These are phyloP conservation scores for Cryphonectria japonica DNA, from an alignment of 2,329 filamentous ascomycete species.

Conservation along the genomic window DNA sequence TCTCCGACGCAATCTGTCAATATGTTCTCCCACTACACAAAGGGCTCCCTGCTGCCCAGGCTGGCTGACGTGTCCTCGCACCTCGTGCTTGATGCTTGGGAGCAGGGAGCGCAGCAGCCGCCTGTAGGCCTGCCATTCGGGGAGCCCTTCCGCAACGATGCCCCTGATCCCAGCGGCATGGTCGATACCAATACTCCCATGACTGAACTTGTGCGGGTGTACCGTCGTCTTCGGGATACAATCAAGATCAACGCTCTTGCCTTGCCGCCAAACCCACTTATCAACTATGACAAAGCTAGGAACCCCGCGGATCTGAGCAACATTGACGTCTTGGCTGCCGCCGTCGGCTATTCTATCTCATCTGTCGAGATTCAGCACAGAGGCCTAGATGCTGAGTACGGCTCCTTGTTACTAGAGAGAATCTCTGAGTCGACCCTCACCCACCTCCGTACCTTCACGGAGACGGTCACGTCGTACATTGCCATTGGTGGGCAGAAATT, in stretches of 20 bases:
- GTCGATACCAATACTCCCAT: conserved; percentile 44
- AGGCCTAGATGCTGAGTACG: conserved; percentile 74
- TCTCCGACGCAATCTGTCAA: conserved; percentile 33
- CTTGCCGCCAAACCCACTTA: conserved; percentile 41
- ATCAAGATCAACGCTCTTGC: conserved; percentile 58
- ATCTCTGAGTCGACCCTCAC: conserved; percentile 83
- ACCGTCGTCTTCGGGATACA: conserved; percentile 63
- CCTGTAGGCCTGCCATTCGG: conserved; percentile 38
- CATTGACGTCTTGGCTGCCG: conserved; percentile 64
- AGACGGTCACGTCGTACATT: conserved; percentile 85
- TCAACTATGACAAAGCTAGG: conserved; percentile 35
- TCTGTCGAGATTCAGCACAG: conserved; percentile 91
- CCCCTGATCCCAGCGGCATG: conserved; percentile 23
- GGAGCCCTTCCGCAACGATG: conserved; percentile 8
- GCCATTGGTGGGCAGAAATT: conserved; percentile 72
- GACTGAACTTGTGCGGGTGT: conserved; percentile 62
- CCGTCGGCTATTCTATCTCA: conserved; percentile 83
- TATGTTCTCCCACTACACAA: conserved; percentile 45
- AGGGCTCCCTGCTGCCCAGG: conserved; percentile 43
- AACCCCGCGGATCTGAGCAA: conserved; percentile 51
- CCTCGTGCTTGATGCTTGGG: conserved; percentile 48
- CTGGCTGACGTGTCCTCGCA: conserved; percentile 45
- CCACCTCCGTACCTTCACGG: conserved; percentile 84
- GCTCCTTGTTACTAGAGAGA: conserved; percentile 77
- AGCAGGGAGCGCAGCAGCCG: conserved; percentile 39